Percentiles rank a stretch among this genome's conserved stretches.
Evolutionary conservation across 495 filamentous ascomycete genomes (phyloP).

Genomic region (Hypoxylon perforatum): DNA sequence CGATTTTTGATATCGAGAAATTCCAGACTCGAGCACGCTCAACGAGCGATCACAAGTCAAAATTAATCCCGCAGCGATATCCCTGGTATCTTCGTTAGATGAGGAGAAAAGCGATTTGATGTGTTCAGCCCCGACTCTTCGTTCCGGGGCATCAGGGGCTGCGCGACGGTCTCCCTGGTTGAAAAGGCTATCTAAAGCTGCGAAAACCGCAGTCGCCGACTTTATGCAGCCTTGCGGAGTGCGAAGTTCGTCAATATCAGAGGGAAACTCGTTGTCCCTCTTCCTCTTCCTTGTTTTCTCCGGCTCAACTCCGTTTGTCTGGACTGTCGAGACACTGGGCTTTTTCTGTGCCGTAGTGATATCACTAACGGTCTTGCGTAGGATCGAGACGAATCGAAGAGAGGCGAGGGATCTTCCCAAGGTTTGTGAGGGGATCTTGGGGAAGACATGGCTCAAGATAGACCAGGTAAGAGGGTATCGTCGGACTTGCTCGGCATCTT

Average conservation of each 20-base stretch:
- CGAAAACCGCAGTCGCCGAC: conserved; percentile 53
- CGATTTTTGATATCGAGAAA: conserved; percentile 42
- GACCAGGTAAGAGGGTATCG: conserved; percentile 58
- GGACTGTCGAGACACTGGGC: not conserved
- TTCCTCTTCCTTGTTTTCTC: conserved; percentile 52
- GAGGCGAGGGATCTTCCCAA: conserved; percentile 60
- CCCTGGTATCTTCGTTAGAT: conserved; percentile 52
- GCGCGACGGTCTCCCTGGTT: conserved; percentile 22
- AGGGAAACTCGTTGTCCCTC: conserved; percentile 36
- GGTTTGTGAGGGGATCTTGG: conserved; percentile 53
- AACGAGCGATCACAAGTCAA: conserved; percentile 49
- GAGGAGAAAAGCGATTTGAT: conserved; percentile 60
- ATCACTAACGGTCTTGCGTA: conserved; percentile 58
- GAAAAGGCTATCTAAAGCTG: conserved; percentile 51
- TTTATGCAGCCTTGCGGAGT: conserved; percentile 47
- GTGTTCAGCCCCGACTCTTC: conserved; percentile 56
- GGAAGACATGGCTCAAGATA: conserved; percentile 54
- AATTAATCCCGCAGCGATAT: conserved; percentile 51
- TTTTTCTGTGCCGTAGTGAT: conserved; percentile 44
- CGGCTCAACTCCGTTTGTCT: conserved; percentile 16
- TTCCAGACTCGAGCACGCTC: conserved; percentile 35
- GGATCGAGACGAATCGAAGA: conserved; percentile 52
- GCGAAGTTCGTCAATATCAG: conserved; percentile 47
- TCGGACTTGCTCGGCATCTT: conserved; percentile 56
- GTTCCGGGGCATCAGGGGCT: conserved; percentile 28